phyloP scores from a whole-genome alignment of 176 grass and related monocot species.

The Tuctoria greenei region DNA sequence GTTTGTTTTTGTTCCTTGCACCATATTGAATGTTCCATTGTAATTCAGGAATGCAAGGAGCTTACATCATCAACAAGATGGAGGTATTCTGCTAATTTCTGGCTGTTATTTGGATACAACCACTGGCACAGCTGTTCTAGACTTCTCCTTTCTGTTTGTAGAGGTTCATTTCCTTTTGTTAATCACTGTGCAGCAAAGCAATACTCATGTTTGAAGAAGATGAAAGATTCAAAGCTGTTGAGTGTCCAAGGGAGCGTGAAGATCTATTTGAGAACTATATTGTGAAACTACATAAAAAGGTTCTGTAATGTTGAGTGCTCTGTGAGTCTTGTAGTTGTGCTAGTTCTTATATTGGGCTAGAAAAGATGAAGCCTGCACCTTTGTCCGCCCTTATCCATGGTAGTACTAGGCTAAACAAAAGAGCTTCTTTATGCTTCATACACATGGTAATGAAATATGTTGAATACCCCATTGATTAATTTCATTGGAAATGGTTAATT shows the following conservation, averaged over 20 bases:
- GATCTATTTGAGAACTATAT: slow-evolving; percentile 95
- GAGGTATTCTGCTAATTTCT: slow-evolving; percentile 57
- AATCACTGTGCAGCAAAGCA: slow-evolving; percentile 66
- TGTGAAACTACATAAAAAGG: slow-evolving; percentile 95
- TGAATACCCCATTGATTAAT: not conserved
- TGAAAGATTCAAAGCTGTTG: slow-evolving; percentile 70
- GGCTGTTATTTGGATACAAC: slow-evolving; percentile 9
- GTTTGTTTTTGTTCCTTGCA: not conserved
- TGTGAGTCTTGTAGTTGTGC: not conserved
- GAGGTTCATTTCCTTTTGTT: not conserved
- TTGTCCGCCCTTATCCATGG: not conserved
- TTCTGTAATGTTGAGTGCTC: slow-evolving; percentile 27
- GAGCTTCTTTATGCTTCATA: not conserved
- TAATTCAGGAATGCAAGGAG: slow-evolving; percentile 83
- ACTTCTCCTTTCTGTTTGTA: not conserved
- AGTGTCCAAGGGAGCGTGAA: slow-evolving; percentile 82
- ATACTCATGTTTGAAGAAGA: slow-evolving; percentile 84
- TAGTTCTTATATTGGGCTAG: slow-evolving; percentile 4
- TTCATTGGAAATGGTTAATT: slow-evolving; percentile 6
- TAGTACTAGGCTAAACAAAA: slow-evolving; percentile 1
- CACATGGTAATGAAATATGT: not conserved
- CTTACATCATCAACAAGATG: slow-evolving; percentile 75
- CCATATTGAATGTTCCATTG: slow-evolving; percentile 18
- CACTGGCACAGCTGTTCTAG: not conserved
- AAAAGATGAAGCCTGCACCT: not conserved